These are phyloP conservation scores for Lentinula edodes DNA, from an alignment of 768 basidiomycete genomes.

Conservation along the genomic window DNA sequence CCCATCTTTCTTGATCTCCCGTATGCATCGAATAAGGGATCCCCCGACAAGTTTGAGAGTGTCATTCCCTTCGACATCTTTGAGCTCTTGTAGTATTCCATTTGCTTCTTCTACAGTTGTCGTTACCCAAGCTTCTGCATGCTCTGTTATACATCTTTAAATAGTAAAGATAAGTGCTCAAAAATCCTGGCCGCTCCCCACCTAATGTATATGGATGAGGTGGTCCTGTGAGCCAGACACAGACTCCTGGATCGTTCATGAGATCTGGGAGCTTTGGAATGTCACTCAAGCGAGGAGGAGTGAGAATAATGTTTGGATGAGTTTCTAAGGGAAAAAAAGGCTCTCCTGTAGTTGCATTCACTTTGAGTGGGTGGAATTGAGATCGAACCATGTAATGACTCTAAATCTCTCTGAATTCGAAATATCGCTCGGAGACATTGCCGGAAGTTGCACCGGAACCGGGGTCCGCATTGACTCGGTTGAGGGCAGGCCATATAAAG, in stretches of 20 bases:
- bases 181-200: constrained; percentile 7
- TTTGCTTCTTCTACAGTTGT: constrained; percentile 23
- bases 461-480: not conserved
- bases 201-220: constrained; percentile 49
- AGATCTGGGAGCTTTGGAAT: constrained; percentile 26
- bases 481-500: not conserved
- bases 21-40: constrained; percentile 45
- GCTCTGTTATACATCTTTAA: constrained; percentile 20
- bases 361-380: constrained; percentile 30
- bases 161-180: not conserved
- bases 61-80: constrained; percentile 17
- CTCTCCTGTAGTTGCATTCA: constrained; percentile 39
- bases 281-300: constrained; percentile 48
- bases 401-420: no score
- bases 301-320: constrained; percentile 53
- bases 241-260: constrained; percentile 48
- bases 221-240: constrained; percentile 36
- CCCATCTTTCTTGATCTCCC: constrained; percentile 53
- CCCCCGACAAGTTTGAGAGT: constrained; percentile 28
- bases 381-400: not conserved
- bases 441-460: no score
- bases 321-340: constrained; percentile 48
- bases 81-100: constrained; percentile 24
- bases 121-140: constrained; percentile 25
- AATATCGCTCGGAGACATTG: no score